These are phyloP conservation scores for Gonapodya sp. DNA, from an alignment of 192 early-diverging fungal species.

Conservation along the genomic window DNA sequence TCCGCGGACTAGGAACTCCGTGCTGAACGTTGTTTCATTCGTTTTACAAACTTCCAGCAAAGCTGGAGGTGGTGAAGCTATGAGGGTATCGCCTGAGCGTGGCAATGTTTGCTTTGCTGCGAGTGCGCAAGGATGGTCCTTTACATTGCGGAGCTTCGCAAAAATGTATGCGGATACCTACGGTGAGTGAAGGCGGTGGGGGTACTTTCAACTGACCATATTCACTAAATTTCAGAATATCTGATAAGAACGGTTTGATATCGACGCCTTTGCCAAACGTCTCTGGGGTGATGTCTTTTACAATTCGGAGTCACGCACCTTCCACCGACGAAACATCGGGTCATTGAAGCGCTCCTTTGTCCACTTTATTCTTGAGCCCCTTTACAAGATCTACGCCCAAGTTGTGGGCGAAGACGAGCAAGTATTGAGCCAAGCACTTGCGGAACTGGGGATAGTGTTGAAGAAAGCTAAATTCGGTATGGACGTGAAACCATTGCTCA, in stretches of 20 bases:
- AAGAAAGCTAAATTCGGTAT: constrained; percentile 64
- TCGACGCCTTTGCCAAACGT: constrained; percentile 74
- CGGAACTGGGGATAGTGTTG: constrained; percentile 69
- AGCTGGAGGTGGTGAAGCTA: constrained; percentile 33
- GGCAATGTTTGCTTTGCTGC: constrained; percentile 97
- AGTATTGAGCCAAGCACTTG: constrained; percentile 59
- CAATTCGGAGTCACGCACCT: constrained; percentile 66
- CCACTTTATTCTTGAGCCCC: constrained; percentile 89
- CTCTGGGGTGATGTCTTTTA: constrained; percentile 97
- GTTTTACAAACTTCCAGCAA: constrained; percentile 7
- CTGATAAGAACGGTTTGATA: constrained; percentile 41
- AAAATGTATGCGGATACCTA: constrained; percentile 76
- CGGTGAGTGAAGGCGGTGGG: constrained; percentile 28
- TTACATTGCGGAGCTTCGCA: constrained; percentile 85
- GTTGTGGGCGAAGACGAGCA: constrained; percentile 31
- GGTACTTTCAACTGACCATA: neutral
- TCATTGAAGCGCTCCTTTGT: constrained; percentile 65
- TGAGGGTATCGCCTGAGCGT: constrained; percentile 80
- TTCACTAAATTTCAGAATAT: too few relatives aligned
- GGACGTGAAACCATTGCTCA: constrained; percentile 79
- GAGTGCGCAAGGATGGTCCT: constrained; percentile 83
- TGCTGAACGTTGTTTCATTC: too few relatives aligned
- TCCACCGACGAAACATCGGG: constrained; percentile 59
- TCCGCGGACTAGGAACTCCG: neutral
- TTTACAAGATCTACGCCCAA: constrained; percentile 89